Percentiles rank a stretch among this genome's conserved stretches.
phyloP scores from a whole-genome alignment of 352 stramenopile genomes.

The Phytophthora gonapodyides region DNA sequence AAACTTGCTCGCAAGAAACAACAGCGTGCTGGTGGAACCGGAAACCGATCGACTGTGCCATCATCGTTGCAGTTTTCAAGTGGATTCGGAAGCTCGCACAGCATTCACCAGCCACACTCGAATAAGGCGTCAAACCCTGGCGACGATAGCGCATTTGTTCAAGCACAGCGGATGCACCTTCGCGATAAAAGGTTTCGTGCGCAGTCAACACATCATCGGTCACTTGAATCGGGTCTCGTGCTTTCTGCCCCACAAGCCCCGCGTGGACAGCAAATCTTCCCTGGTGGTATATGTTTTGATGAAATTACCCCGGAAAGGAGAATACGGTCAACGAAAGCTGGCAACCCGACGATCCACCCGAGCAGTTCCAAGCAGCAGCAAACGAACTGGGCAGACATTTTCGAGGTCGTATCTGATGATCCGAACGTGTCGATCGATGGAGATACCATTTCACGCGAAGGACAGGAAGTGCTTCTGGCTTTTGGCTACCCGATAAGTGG shows the following conservation, averaged over 20 bases:
- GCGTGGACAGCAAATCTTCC: conserved; percentile 8
- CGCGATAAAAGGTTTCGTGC: conserved; percentile 49
- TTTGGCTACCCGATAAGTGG: conserved; percentile 32
- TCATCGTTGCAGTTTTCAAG: conserved; percentile 7
- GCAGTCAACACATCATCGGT: conserved; percentile 10
- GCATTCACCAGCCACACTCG: conserved; percentile 7
- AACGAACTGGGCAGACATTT: conserved; percentile 35
- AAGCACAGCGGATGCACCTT: conserved; percentile 55
- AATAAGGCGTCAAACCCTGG: conserved; percentile 18
- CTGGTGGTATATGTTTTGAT: conserved; percentile 27
- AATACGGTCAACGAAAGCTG: conserved; percentile 5
- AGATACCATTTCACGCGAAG: conserved; percentile 21
- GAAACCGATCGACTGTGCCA: not conserved
- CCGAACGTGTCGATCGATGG: not conserved
- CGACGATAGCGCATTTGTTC: conserved; percentile 40
- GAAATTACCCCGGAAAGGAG: conserved; percentile 16
- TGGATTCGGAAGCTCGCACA: conserved; percentile 5
- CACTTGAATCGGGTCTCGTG: conserved; percentile 16
- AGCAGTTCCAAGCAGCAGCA: conserved; percentile 11
- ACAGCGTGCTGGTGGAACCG: conserved; percentile 13
- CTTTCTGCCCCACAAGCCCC: not conserved
- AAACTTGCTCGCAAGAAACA: conserved; percentile 46
- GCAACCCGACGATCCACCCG: conserved; percentile 4
- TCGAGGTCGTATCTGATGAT: conserved; percentile 30
- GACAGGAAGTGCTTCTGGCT: conserved; percentile 13